Base-by-base conservation (phyloP, 768 basidiomycete species). In the Rhodocollybia butyracea region DNA sequence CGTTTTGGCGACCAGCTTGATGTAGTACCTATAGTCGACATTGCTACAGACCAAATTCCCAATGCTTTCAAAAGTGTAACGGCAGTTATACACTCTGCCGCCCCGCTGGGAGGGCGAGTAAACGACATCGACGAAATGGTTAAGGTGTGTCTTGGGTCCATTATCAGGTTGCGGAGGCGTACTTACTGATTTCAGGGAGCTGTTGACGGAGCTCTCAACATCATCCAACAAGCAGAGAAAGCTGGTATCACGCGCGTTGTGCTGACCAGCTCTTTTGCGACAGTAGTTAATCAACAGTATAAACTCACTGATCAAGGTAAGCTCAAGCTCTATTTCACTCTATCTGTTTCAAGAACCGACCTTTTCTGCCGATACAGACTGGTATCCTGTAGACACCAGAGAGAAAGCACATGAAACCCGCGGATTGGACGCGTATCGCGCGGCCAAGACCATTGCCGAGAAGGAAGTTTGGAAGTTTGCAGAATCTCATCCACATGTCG, bases 41-140 rank as follows among this genome's bases (percentile, higher is more conserved):
- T 68, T 31, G 48, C 51, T 13, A 55, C 55, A 6, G 63, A 58
- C n/a, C 59, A 66, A 27, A 76, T 80, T 57, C 73, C 78, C 51
- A 75, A 77, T 32, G 76, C 70, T 6, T 70, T 79, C 60, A 71
- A 75, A 62, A 77, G 74, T 22, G 73, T 80, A 15, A 69, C 74
- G 38, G 78, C 70, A 1, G 64, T 82, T 45, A 63, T 67, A 10
- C 76, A 76, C 60, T 67, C 66, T 13, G 73, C 72, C 7, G 66
- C 71, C 19, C 67, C 67, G n/a, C 46, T 64, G 29, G 60, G 57
- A 17, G 41, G 19, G 13, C n/a, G 31, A 31, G 48, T 46, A 19
- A 31, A 6, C 26, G 6, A 57, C 46, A 5, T 50, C 55, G 60
- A 52, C 59, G 58, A 40, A 59, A 59, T 36, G 32, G 61, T 40